Base-by-base conservation (phyloP, 306 rosid species). In the Fagus sylvatica region DNA sequence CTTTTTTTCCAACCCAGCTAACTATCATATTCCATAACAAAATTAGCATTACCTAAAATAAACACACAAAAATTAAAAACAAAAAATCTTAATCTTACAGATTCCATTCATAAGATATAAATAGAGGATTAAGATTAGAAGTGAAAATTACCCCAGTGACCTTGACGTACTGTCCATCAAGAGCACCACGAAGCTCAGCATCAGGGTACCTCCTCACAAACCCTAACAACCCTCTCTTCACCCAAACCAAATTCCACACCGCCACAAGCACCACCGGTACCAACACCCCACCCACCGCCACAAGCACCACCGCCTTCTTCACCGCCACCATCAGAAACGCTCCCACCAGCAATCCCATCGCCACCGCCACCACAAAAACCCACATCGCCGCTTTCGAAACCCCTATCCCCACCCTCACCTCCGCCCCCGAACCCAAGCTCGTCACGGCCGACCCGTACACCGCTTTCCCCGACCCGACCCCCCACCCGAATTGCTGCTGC, bases 121-220 rank as follows among this genome's bases (percentile, higher is more conserved):
- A 15, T 19, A 33, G 7, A 41, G 2, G 2, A 56, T 48, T 17
- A 41, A 28, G 13, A 11, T 10, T 16, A 53, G 4, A 15, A 37
- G 8, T 56, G 22, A 82, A 22, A 80, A 79, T 83, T 93, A 94
- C 99, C 99, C 99, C 99, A 1, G 99, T 95, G 72, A 95, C 98
- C 93, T 95, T 95, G 77, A 95, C 98, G 81, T 86, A 95, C 82
- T 95, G 98, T 76, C 99, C 99, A 85, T 91, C 94, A 81, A 81
- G 80, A 79, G 99, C 98, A 53, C 98, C 96, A 79, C 99, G 91
- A 53, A 95, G 93, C 83, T 93, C 97, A 72, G 96, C 94, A 77
- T 95, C 97, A 59, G 98, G 98, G 53, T 86, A 87, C 79, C 96
- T 87, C 73, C 79, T 84, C 17, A 93, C 93, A 82, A 87, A 95